Evolutionary conservation across 2,329 filamentous ascomycete genomes (phyloP), one percentile per base, ranked within the genome.

Genomic region (Talaromyces rugulosus): DNA sequence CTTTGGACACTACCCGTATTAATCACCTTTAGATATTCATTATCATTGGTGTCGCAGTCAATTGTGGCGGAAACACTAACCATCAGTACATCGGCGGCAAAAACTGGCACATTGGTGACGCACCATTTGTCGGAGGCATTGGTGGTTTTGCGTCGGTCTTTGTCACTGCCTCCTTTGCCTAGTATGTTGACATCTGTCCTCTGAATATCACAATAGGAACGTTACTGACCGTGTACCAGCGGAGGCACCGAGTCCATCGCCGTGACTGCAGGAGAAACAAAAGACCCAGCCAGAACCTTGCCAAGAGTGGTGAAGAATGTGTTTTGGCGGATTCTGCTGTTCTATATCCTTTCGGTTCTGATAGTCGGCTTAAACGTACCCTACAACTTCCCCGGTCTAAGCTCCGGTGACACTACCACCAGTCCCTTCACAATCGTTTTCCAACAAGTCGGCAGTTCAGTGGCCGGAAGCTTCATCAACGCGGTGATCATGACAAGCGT

Each of bases 101-200:
- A 63, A 80, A 86, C 67, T 89, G 85, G 82, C 77, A 83, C 61
- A 77, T 84, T 1, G 83, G 82, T 0, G 85, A 82, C 36, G 86
- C 86, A 1, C 87, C 87, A 0, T 89, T 89, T 66, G 86, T 88
- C 1, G 83, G 80, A 2, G 87, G 87, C 0, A 86, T 88, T 18
- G 85, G 85, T 44, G 86, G 86, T 0, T 88, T 89, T 66, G 85
- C 85, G 0, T 87, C 85, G 23, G 86, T 88, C 51, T 86, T 86
- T 65, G 83, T 86, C 12, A 85, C 83, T 0, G 84, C 84, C n/a
- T 81, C 77, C 60, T 88, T 89, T 70, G 85, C 86, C 30, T 87
- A 77, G 81, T 77, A 74, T 42, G 71, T 66, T 36, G 14, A 16
- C 30, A 31, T 34, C 18, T 14, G 53, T 11, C 12, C 27, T 27